phyloP scores from a whole-genome alignment of 2,329 filamentous ascomycete genomes.

The Ophiosphaerella narmari region DNA sequence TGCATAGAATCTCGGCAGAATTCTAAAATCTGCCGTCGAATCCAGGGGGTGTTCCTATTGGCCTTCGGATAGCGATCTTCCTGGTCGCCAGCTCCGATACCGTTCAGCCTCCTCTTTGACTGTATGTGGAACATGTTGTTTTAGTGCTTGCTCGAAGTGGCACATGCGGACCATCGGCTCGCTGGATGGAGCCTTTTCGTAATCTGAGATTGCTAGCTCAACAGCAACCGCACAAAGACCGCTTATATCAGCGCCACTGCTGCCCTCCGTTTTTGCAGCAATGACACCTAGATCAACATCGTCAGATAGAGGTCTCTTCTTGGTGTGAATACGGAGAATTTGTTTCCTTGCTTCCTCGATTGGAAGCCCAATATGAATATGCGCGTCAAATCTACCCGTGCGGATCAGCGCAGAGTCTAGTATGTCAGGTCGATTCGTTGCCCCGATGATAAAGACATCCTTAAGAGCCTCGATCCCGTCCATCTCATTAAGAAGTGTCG shows the following conservation, averaged over 20 bases:
- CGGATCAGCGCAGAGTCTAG: constrained; percentile 86
- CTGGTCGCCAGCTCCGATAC: constrained; percentile 49
- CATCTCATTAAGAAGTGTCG: constrained; percentile 91
- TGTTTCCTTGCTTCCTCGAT: constrained; percentile 72
- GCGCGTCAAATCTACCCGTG: constrained; percentile 81
- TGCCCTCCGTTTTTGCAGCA: constrained; percentile 70
- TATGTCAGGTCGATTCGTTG: constrained; percentile 86
- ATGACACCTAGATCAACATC: constrained; percentile 71
- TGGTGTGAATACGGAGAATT: constrained; percentile 72
- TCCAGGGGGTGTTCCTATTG: neutral
- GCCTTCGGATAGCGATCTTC: constrained; percentile 34
- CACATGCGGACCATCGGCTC: constrained; percentile 46
- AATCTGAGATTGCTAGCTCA: constrained; percentile 41
- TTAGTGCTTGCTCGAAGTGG: constrained; percentile 54
- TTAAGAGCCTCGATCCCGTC: constrained; percentile 87
- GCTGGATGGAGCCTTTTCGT: constrained; percentile 25
- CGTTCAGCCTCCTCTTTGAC: constrained; percentile 50
- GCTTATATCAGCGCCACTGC: constrained; percentile 84
- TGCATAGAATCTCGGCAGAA: neutral
- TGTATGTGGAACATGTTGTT: constrained; percentile 49
- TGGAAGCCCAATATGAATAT: constrained; percentile 85
- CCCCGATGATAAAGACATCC: constrained; percentile 84
- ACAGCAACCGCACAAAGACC: constrained; percentile 55
- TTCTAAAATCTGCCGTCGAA: neutral
- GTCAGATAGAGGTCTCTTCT: constrained; percentile 61